Percentiles rank a stretch among this genome's conserved stretches.
Conservation (phyloP, 352 stramenopile species). For the Pythium insidiosum region DNA sequence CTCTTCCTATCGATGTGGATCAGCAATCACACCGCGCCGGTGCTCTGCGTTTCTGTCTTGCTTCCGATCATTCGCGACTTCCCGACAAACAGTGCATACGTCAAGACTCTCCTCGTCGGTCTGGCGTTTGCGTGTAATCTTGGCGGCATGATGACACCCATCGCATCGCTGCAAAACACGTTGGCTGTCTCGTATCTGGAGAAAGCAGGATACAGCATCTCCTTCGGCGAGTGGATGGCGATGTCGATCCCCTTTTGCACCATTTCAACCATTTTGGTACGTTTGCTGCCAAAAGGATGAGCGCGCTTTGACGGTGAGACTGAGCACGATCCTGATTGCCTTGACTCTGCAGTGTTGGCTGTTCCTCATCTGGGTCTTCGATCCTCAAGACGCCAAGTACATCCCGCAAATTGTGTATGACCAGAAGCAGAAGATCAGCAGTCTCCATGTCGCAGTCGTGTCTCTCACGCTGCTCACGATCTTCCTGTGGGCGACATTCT, state of each 20-base stretch:
- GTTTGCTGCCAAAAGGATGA: no score
- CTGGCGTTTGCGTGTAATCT: conserved; percentile 92
- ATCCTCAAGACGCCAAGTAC: conserved; percentile 81
- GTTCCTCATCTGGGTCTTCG: conserved; percentile 81
- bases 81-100: conserved; percentile 73
- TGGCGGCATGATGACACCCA: conserved; percentile 91
- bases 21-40: conserved; percentile 89
- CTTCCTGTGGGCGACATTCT: conserved; percentile 86
- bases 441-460: conserved; percentile 83
- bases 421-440: conserved; percentile 86
- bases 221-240: conserved; percentile 89
- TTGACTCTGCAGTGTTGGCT: conserved; percentile 62
- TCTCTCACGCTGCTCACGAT: conserved; percentile 88
- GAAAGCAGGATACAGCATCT: conserved; percentile 81
- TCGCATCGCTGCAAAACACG: conserved; percentile 88
- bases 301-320: no score
- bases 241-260: conserved; percentile 86
- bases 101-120: conserved; percentile 88
- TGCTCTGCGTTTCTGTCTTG: conserved; percentile 88
- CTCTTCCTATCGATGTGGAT: conserved; percentile 92
- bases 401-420: conserved; percentile 92
- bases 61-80: conserved; percentile 88
- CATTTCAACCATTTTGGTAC: conserved; percentile 74
- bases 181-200: conserved; percentile 81
- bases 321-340: no score